A percentile compares a stretch with the other conserved stretches of the same genome.
These are phyloP conservation scores for Dendrobium catenatum DNA, from an alignment of 106 monocot genomes.

Conservation along the genomic window DNA sequence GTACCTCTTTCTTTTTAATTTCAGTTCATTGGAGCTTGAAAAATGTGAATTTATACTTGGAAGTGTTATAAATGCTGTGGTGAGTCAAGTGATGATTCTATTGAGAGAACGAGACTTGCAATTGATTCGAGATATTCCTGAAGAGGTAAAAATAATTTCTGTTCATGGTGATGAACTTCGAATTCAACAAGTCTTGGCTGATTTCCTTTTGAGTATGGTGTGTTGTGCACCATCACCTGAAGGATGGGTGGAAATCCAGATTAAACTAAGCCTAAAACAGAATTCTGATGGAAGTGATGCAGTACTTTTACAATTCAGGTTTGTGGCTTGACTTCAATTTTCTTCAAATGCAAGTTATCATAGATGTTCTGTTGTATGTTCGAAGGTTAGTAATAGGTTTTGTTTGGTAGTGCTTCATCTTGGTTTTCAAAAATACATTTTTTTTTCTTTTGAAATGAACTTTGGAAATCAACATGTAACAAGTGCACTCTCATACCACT, in stretches of 20 bases:
- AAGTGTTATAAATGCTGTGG: conserved; percentile 73
- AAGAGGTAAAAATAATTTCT: conserved; percentile 69
- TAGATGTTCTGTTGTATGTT: not conserved
- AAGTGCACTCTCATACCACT: not conserved
- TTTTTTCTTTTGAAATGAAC: not conserved
- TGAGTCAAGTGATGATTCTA: conserved; percentile 90
- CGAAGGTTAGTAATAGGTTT: not conserved
- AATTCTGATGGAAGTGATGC: conserved; percentile 47
- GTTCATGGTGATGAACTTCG: conserved; percentile 82
- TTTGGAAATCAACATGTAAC: not conserved
- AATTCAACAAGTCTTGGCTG: conserved; percentile 79
- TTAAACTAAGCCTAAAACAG: conserved; percentile 48
- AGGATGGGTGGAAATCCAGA: conserved; percentile 93
- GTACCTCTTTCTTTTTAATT: conserved; percentile 6
- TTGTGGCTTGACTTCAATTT: not conserved
- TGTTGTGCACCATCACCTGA: conserved; percentile 62
- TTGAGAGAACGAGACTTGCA: conserved; percentile 80
- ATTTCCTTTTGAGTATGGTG: conserved; percentile 78
- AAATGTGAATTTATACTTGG: conserved; percentile 64
- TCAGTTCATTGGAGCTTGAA: conserved; percentile 71
- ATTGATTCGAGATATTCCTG: conserved; percentile 85
- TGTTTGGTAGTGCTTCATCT: not conserved
- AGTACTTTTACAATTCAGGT: conserved; percentile 80
- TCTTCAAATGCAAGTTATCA: not conserved
- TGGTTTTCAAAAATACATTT: not conserved